Conservation (phyloP, 2,329 filamentous ascomycete genomes). For the Pseudocercospora musae region DNA sequence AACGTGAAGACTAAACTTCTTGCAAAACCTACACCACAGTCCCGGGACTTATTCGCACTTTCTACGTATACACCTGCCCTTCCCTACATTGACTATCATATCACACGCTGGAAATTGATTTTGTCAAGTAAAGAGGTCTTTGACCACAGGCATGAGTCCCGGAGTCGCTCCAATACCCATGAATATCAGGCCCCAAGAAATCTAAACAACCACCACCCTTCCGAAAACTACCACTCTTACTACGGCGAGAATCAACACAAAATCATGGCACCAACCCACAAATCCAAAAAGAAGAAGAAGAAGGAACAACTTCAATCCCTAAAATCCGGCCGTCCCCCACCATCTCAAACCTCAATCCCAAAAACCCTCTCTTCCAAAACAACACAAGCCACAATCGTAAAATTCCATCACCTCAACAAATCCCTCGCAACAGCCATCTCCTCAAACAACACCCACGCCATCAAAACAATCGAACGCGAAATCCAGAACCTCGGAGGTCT, state of each 20-base stretch:
- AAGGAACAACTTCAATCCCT: conserved; percentile 4
- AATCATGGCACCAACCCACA: background rate
- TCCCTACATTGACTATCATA: no score
- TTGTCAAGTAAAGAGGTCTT: no score
- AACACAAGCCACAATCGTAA: conserved; percentile 57
- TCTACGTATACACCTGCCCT: no score
- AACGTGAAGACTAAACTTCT: no score
- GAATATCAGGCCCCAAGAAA: background rate
- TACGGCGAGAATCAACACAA: background rate
- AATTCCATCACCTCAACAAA: conserved; percentile 60
- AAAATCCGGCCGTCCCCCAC: conserved; percentile 44
- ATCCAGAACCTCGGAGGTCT: conserved; percentile 59
- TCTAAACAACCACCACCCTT: background rate
- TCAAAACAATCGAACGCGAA: no score
- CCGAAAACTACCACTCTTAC: no score
- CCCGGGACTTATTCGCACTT: no score
- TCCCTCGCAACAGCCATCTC: conserved; percentile 51
- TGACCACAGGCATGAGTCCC: no score
- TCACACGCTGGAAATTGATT: no score
- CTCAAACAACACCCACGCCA: conserved; percentile 38
- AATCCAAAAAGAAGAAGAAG: conserved; percentile 4
- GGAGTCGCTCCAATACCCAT: background rate
- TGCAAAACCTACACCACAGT: no score
- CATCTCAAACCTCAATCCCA: conserved; percentile 32
- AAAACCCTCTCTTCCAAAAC: conserved; percentile 53